Conservation (phyloP, 2,329 filamentous ascomycete genomes). For the Exophiala dermatitidis region DNA sequence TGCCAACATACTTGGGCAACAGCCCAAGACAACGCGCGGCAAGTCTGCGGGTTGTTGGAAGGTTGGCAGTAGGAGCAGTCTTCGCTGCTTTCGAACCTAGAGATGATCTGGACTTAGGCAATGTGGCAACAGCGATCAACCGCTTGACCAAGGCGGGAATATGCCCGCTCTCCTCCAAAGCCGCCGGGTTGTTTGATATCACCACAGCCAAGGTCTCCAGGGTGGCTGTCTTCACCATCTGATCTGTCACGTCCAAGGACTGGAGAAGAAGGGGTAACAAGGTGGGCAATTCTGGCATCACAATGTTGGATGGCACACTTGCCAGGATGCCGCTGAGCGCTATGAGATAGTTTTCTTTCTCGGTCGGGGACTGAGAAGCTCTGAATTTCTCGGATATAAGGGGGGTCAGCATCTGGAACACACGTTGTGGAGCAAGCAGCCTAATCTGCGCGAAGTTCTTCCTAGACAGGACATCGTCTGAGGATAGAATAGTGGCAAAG, state of each 20-base stretch:
- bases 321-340: constrained; percentile 56
- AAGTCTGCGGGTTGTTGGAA: constrained; percentile 23
- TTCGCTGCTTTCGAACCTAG: constrained; percentile 4
- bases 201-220: constrained; percentile 53
- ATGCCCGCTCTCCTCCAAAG: constrained; percentile 49
- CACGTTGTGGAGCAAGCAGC: constrained; percentile 56
- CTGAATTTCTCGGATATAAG: constrained; percentile 49
- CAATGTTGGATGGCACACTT: constrained; percentile 53
- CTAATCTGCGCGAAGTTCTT: constrained; percentile 56
- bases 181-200: constrained; percentile 49
- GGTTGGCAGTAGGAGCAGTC: constrained; percentile 23
- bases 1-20: constrained; percentile 23
- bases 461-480: constrained; percentile 55
- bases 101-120: constrained; percentile 1
- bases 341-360: constrained; percentile 56
- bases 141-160: constrained; percentile 51
- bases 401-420: constrained; percentile 54
- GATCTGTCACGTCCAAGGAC: constrained; percentile 48
- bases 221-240: constrained; percentile 53
- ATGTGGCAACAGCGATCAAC: constrained; percentile 44
- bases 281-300: constrained; percentile 52
- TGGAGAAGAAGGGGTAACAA: constrained; percentile 57
- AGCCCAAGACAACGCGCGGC: constrained; percentile 23
- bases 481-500: constrained; percentile 53
- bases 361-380: constrained; percentile 32